Evolutionary conservation across 179 eudicot genomes (phyloP), one percentile per base, ranked within the genome.

Genomic region (Actinidia polygama): DNA sequence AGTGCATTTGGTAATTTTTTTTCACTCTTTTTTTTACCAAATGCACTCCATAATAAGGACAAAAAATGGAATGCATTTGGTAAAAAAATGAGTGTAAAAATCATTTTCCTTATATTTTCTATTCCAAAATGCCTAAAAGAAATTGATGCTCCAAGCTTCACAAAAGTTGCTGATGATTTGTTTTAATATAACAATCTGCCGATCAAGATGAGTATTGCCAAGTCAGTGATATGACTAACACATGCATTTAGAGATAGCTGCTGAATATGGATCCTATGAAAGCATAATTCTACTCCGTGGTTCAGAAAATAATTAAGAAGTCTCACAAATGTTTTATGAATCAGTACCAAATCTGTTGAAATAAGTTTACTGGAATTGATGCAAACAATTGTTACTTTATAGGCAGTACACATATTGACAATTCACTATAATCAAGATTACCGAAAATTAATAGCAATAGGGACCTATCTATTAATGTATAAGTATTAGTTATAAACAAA

Each of bases 151-250:
- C 36, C 3, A 44, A 72, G 36, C 75, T 72, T 72, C 6, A 49
- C 26, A 72, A 49, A 58, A 58, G 62, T 58, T 19, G n/a, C 5
- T 10, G 14, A n/a, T 3, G 24, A 18, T 21, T 21, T 55, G 26
- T 9, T 72, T 72, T 9, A 21, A 47, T 15, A 47, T 18, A 1
- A 21, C 10, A 47, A 47, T 8, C 57, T 72, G 53, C 54, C 30
- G 21, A 16, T 26, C 6, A 72, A 72, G 16, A 72, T 47, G 10
- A 49, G 55, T 21, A 2, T 49, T 72, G 50, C 57, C 75, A 49
- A 72, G 55, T 49, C 30, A 47, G 75, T 18, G 55, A 26, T n/a
- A 71, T 71, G 75, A 71, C 24, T 71, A n/a, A 71, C 53, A 44
- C 23, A 47, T 71, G 55, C 23, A 11, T 10, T 36, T 23, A 19